These are phyloP conservation scores for Zygotorulaspora chibaensis DNA, from an alignment of 805 yeast genomes.

Conservation along the genomic window DNA sequence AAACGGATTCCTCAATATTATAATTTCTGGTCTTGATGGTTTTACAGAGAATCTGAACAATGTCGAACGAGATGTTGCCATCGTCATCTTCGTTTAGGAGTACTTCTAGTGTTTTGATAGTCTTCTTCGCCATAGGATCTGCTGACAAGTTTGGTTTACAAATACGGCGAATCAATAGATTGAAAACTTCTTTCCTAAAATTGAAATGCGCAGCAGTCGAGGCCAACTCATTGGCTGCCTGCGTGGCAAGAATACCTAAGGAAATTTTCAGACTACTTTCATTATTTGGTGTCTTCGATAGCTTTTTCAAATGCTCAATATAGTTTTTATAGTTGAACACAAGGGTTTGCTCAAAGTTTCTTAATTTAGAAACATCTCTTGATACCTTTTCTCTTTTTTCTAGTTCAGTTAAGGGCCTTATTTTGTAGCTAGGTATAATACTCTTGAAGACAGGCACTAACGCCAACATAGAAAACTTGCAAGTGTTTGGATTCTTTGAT, in stretches of 20 bases:
- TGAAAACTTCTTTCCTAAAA: conserved; percentile 68
- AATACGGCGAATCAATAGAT: conserved; percentile 62
- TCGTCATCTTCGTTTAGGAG: conserved; percentile 73
- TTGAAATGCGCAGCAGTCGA: conserved; percentile 73
- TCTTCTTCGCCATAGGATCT: conserved; percentile 48
- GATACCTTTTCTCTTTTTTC: conserved; percentile 81
- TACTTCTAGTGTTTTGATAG: conserved; percentile 63
- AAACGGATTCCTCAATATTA: conserved; percentile 77
- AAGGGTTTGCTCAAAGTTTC: conserved; percentile 77
- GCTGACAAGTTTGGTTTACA: conserved; percentile 49
- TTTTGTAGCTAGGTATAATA: conserved; percentile 82
- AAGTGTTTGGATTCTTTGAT: conserved; percentile 60
- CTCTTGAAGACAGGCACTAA: conserved; percentile 80
- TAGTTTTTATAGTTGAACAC: conserved; percentile 66
- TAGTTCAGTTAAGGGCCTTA: conserved; percentile 73
- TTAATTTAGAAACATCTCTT: conserved; percentile 70
- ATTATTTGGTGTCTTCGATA: conserved; percentile 39
- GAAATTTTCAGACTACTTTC: conserved; percentile 30
- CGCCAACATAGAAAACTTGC: conserved; percentile 70
- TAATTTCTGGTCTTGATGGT: conserved; percentile 69
- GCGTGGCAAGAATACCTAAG: conserved; percentile 56
- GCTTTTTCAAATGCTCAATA: conserved; percentile 48
- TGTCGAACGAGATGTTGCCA: conserved; percentile 76
- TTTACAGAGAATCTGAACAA: conserved; percentile 63
- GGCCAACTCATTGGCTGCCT: conserved; percentile 75